phyloP scores from a whole-genome alignment of 306 rosid genomes.

The Castanopsis chinensis region DNA sequence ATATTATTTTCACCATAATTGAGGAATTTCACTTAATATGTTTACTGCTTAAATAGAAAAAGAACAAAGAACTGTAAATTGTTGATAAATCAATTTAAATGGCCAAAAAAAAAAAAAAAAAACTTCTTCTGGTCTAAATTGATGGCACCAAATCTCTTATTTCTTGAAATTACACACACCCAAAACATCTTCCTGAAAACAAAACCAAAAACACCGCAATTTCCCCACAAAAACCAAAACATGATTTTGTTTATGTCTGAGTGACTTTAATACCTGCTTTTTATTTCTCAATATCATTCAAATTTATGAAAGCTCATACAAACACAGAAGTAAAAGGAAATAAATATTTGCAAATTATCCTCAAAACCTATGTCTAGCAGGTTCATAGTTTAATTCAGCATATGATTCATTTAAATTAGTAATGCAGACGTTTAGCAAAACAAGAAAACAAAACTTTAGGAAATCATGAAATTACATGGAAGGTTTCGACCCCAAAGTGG shows the following conservation, averaged over 20 bases:
- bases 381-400: neutral
- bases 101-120: too few relatives aligned
- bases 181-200: too few relatives aligned
- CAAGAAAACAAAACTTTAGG: conserved; percentile 13
- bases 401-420: neutral
- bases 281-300: neutral
- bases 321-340: neutral
- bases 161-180: too few relatives aligned
- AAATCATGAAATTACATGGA: conserved; percentile 54
- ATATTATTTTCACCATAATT: too few relatives aligned
- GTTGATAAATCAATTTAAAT: too few relatives aligned
- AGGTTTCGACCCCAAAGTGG: conserved; percentile 65
- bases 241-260: neutral
- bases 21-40: too few relatives aligned
- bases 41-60: too few relatives aligned
- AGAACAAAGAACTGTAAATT: too few relatives aligned
- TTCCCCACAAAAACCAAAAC: neutral
- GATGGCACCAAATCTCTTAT: too few relatives aligned
- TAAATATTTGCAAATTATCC: neutral
- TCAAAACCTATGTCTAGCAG: conserved; percentile 8
- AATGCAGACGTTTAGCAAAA: neutral
- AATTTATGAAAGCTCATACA: neutral
- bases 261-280: neutral
- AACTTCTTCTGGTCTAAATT: too few relatives aligned
- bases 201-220: too few relatives aligned